Base-by-base conservation (phyloP, 805 yeast genomes). In the Blastobotrys muscicola region DNA sequence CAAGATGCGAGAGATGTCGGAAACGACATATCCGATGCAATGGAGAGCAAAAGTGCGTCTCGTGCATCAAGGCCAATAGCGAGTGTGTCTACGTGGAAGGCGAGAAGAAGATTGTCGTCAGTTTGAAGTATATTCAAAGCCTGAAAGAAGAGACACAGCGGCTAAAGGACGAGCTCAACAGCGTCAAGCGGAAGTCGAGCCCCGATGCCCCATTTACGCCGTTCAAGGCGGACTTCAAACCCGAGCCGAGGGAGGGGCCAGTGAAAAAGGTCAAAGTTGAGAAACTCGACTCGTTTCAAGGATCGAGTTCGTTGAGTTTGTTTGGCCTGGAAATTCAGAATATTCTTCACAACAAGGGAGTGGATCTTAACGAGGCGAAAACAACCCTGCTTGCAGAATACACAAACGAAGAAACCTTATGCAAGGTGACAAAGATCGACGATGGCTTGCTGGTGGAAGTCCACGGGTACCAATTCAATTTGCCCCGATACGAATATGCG, bases 91-190 rank as follows among this genome's bases (percentile, higher is more conserved):
- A 53, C 40, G 48, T 48, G 8, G 56, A 53, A 30, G 51, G 53
- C 2, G 57, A 53, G 9, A 48, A 46, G 43, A 53, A 53, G 41
- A 50, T 53, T n/a, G 50, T 52, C 13, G 53, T 53, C 9, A 45
- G 55, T 2, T 35, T 53, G 33, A 48, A 54, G 34, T 50, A 50
- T 14, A 33, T 50, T 12, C 52, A 47, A 14, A 36, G 30, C 23
- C 41, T 53, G 6, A 54, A 50, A 38, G 46, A 39, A 5, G 56
- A 53, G 36, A 47, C 47, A 23, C 35, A 41, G 20, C 29, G 41
- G 36, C 35, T 53, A n/a, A 42, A 47, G 30, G 33, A n/a, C 15
- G 16, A 40, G 8, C 4, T 15, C 33, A 20, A 32, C 23, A 7
- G 32, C 11, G 29, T 11, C 13, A 16, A n/a, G 35, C 9, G 23